phyloP scores from a whole-genome alignment of 208 protist species.

The Blastocrithidia nonstop region DNA sequence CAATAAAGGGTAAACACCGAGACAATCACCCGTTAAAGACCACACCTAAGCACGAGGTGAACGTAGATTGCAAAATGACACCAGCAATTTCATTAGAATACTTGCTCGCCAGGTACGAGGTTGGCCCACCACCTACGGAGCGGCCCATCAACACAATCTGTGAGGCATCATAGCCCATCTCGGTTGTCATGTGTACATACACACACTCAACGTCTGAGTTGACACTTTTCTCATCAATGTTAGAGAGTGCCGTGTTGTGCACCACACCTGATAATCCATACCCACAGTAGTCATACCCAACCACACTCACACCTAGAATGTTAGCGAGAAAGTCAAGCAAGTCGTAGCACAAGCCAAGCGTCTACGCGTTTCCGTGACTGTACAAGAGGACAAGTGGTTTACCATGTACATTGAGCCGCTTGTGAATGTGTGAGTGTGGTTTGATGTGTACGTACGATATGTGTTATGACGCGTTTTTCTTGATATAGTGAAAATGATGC shows the following conservation, averaged over 20 bases:
- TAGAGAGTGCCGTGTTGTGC: not conserved
- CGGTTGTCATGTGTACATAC: no score
- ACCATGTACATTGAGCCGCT: not conserved
- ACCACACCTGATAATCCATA: conserved; percentile 42
- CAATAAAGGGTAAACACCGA: conserved; percentile 13
- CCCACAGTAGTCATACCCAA: conserved; percentile 70
- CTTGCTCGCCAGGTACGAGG: conserved; percentile 55
- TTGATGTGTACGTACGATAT: conserved; percentile 14
- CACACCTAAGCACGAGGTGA: conserved; percentile 49
- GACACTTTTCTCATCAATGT: conserved; percentile 20
- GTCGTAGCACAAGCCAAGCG: conserved; percentile 22
- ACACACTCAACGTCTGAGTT: conserved; percentile 57
- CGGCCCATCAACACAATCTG: conserved; percentile 49
- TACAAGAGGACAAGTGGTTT: conserved; percentile 32
- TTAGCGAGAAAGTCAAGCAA: conserved; percentile 12
- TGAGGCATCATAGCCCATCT: conserved; percentile 23
- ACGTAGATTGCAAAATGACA: conserved; percentile 50
- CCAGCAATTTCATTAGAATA: conserved; percentile 41
- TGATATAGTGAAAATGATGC: conserved; percentile 15
- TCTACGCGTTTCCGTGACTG: conserved; percentile 64
- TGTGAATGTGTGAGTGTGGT: no score
- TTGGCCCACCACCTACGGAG: conserved; percentile 58
- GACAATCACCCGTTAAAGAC: conserved; percentile 6
- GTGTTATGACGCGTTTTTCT: conserved; percentile 9
- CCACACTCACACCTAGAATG: conserved; percentile 13